Base-by-base conservation (phyloP, 2,329 filamentous ascomycete species). In the Lecanosticta acicola region DNA sequence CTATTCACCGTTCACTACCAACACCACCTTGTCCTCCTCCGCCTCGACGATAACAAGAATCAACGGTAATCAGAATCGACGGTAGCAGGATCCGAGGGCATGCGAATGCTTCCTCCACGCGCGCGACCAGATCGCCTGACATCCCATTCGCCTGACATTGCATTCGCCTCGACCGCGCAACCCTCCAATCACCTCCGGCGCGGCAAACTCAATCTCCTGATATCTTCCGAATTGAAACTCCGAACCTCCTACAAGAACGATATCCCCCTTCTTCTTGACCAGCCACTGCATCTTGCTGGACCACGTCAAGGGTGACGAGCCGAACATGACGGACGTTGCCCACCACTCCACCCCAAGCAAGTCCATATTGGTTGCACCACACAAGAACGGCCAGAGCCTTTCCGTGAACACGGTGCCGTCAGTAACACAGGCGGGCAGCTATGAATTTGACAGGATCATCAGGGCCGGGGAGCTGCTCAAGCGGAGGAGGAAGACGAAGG, bases 381-480 rank as follows among this genome's bases (percentile, higher is more conserved):
- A 18, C 13, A 20, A 39, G 24, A 45, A 36, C 21, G 18, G 33
- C 19, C 39, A 46, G 3, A 33, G 38, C 56, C 67, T 80, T 19
- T 72, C 71, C 19, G 63, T 84, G 35, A 81, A 85, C 54, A 75
- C 82, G 13, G 82, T 88, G 61, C 93, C 87, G 21, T 87, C 89
- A 3, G 88, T 97, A 54, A 94, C 91, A 64, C 84, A 94, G 67
- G 90, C 94, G 67, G 93, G 93, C 52, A 93, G 88, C 67, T 98
- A 95, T 66, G 90, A 93, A 62, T 94, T 94, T 62, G 93, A 98
- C 67, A 84, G 89, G 41, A 87, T 97, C 45, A 78, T 97, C 66
- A 97, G 94, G 71, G 82, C 84, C 46, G 90, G 91, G 48, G 85
- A 84, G 56, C 82, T 95, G 32, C 79, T 85, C 62, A 94, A 94